Evolutionary conservation across 73 alveolate species (phyloP), one percentile per base, ranked within the genome.

Genomic region (Tetrahymena thermophila): DNA sequence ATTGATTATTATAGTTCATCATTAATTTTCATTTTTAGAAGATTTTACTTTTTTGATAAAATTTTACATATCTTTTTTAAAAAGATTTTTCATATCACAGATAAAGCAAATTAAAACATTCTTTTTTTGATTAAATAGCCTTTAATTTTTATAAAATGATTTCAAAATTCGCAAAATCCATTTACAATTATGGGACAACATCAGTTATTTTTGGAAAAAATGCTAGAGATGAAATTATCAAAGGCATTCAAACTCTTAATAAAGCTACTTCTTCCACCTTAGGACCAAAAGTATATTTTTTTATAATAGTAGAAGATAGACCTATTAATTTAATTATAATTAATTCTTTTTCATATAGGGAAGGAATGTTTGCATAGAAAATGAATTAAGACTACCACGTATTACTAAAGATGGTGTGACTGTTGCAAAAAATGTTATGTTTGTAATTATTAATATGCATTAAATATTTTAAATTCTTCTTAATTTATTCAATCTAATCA

Each of bases 381-480:
- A 71, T n/a, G 89, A 71, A 71, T 34, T 71, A 11, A 25, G 89
- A 71, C 31, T 71, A 3, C 99, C 99, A 13, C 97, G 97, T 83
- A 96, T 98, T 21, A 98, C 99, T 23, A 98, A 98, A 93, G 99
- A 98, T 94, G 99, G 99, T 9, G 99, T 98, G 3, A 98, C 99
- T 28, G 99, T 98, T 4, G 99, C 89, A n/a, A 71, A 71, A 31
- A 71, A 71, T 25, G 37, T 71, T 71, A 71, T 71, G 89, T 71
- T 71, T 71, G 89, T 71, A 71, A 71, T 28, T 3, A 23, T 9
- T 71, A 8, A 28, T 19, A 98, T 98, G 58, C 84, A 95, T 19
- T 14, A 5, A 10, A 50, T 50, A 4, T 50, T 4, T 40, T 40
- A 7, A 40, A 50, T 10, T 50, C 83, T 19, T 7, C 31, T 5